Evolutionary conservation across 1,284 basidiomycete species (phyloP), one percentile per base, ranked within the genome.

Genomic region (Cryptococcus amylolentus): DNA sequence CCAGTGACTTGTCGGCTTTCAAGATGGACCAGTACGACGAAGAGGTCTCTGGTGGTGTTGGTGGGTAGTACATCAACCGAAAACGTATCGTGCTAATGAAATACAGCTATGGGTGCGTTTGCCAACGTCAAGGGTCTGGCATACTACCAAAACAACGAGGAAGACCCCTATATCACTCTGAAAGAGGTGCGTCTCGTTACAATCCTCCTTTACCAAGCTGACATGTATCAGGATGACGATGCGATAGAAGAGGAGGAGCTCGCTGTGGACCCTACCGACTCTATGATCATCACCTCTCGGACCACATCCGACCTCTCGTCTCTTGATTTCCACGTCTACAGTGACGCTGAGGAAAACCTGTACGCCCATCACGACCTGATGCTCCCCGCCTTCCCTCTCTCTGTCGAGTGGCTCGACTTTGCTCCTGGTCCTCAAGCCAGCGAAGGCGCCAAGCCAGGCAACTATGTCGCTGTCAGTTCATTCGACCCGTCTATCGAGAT

Each of bases 401-500:
- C 95, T 69, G 87, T 99, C 57, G 96, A 98, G 82, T 99, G 96
- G 96, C 87, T 98, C 62, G 91, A 98, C 77, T 98, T 93, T 75
- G 83, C 87, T 12, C 61, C 68, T 16, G 66, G 69, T n/a, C 71
- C 77, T 16, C 57, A 65, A 8, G 52, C 61, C 23, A 23, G 76
- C 13, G 80, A 79, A 61, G 60, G 28, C 53, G 60, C 45, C 9
- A 57, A 59, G 40, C 59, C 71, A 10, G 95, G 95, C 35, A 96
- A 88, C 77, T 98, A 89, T 75, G 87, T 99, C 64, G 96, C 96
- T 2, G 94, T 98, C 14, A 95, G 94, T 10, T 95, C 93, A 4
- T 87, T 98, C 65, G 95, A 98, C 66, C 95, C 95, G 14, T 92
- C 95, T 70, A 98, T 99, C 66, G 96, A 99, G 77, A 93, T 99